These are phyloP conservation scores for Chlorella vulgaris DNA, from an alignment of 139 green algal species.

Conservation along the genomic window DNA sequence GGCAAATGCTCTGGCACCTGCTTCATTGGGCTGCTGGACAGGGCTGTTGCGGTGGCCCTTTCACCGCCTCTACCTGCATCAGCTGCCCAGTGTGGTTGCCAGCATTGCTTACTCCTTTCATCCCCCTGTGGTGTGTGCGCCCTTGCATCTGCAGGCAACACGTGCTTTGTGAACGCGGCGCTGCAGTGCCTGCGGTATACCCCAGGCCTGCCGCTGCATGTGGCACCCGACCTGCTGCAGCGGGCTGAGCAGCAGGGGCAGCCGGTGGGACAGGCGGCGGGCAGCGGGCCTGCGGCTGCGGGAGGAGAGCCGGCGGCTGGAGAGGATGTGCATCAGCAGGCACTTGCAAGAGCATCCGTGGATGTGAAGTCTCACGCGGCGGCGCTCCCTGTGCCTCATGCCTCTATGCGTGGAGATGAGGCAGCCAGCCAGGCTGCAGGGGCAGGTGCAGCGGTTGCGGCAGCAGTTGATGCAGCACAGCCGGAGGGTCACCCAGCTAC, in stretches of 20 bases:
- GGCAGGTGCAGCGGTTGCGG: background rate
- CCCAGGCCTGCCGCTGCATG: slow-evolving; percentile 39
- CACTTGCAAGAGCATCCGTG: background rate
- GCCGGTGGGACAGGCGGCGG: background rate
- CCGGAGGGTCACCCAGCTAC: no score
- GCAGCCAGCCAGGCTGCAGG: background rate
- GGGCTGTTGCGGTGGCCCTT: no score
- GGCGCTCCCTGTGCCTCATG: background rate
- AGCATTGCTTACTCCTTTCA: background rate
- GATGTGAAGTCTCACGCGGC: background rate
- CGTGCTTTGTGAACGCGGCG: slow-evolving; percentile 67
- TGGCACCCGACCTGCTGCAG: slow-evolving; percentile 52
- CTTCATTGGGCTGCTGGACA: no score
- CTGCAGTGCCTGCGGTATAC: slow-evolving; percentile 70
- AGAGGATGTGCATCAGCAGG: slow-evolving; percentile 12
- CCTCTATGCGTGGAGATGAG: background rate
- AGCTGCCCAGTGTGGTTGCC: no score
- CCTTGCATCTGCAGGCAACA: slow-evolving; percentile 52
- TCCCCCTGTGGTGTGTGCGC: background rate
- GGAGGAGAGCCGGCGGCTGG: background rate
- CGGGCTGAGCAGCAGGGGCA: background rate
- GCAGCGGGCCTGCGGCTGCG: no score
- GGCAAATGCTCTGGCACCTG: background rate
- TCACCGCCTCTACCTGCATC: no score
- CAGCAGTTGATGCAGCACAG: background rate